Evolutionary conservation across 371 early-diverging fungal genomes (phyloP).

Genomic region (Capniomyces stellatus): DNA sequence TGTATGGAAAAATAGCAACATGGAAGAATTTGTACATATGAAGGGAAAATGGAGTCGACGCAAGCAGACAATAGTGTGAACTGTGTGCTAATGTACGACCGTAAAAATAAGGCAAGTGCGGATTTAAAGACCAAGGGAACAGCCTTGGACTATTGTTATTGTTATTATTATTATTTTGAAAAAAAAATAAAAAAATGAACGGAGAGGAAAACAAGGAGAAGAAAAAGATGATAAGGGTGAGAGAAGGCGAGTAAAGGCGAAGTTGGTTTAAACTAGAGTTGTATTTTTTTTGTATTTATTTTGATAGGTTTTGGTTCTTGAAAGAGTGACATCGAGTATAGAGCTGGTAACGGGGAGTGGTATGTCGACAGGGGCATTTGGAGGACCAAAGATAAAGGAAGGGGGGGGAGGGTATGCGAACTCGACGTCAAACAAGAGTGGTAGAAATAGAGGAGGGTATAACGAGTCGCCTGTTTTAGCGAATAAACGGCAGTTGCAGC

Average conservation of each 20-base stretch:
- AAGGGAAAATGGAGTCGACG: not conserved
- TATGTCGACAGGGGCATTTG: not conserved
- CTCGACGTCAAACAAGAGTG: not conserved
- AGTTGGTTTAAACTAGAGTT: not conserved
- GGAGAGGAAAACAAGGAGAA: not conserved
- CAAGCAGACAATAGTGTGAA: not conserved
- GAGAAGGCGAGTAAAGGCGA: not conserved
- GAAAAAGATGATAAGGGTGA: not conserved
- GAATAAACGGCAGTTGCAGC: not conserved
- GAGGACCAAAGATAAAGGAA: not conserved
- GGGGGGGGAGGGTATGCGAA: not conserved
- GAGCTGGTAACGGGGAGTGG: not conserved
- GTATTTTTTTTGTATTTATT: not conserved
- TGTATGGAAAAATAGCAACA: not conserved
- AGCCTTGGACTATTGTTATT: not conserved
- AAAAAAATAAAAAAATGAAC: not conserved
- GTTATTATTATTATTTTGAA: not conserved
- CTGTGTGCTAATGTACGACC: constrained; percentile 2
- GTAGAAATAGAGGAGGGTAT: not conserved
- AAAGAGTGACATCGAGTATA: not conserved
- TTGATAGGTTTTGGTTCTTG: not conserved
- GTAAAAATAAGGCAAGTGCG: not conserved
- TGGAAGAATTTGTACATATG: not conserved
- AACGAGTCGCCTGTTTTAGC: not conserved
- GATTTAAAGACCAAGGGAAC: not conserved